Base-by-base conservation (phyloP, 148 eudicot species). In the Nepenthes gracilis region DNA sequence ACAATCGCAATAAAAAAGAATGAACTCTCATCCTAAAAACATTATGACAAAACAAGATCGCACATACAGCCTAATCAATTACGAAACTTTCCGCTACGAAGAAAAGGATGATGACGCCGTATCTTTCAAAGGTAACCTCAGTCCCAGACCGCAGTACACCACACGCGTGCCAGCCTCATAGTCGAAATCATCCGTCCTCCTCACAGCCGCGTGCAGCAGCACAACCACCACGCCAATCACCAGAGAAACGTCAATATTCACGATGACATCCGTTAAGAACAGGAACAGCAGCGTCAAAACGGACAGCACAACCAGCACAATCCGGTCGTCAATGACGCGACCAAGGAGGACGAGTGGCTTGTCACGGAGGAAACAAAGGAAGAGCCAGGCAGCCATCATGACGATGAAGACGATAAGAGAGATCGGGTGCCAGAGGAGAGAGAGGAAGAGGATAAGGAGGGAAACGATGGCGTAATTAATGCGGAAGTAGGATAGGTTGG, bases 291-390 rank as follows among this genome's bases (percentile, higher is more conserved):
- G 2, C 43, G 89, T 84, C 11, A 81, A 6, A 3, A 78, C 70
- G 37, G 66, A 37, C 1, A 84, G 59, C 15, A 73, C 72, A 12
- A 69, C 35, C 72, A 84, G 52, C 51, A 84, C 80, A 58, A 70
- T 38, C 0, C 73, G 73, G 62, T 78, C 85, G 37, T 49, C 61
- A 35, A 84, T 57, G 71, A 51, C 4, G 3, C 72, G 60, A 49
- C 62, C 32, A 51, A 71, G 67, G 9, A 81, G 38, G 58, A 67
- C 78, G 38, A 78, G 38, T 43, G 79, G 85, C 50, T 75, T 74
- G 55, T 81, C 89, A 1, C 85, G 65, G 33, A 81, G 79, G 64
- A 84, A 84, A 74, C 78, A 81, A 12, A 84, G 62, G 70, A 67
- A 78, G n/a, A 81, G 59, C 89, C 89, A 84, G 6, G 33, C 65